A percentile compares a stretch with the other conserved stretches of the same genome.
Evolutionary conservation across 2,329 filamentous ascomycete species (phyloP).

Genomic region (Cyanodermella asteris): DNA sequence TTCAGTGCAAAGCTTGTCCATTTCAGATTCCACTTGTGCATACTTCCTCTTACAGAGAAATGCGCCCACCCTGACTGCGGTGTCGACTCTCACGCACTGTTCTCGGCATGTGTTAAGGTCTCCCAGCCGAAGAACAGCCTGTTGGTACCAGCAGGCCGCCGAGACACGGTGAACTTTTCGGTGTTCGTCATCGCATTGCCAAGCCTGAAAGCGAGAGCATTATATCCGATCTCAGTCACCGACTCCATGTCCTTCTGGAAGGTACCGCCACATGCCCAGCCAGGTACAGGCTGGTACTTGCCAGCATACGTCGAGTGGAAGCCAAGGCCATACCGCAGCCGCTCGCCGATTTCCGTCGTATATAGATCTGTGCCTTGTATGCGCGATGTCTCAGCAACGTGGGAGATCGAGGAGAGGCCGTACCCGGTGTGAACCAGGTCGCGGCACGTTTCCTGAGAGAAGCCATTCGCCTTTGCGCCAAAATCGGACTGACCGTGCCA

Average conservation of each 20-base stretch:
- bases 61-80: too few species aligned
- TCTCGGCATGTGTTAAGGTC: constrained; percentile 7
- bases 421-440: constrained; percentile 12
- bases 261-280: constrained; percentile 8
- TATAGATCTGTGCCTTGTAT: constrained; percentile 12
- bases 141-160: constrained; percentile 8
- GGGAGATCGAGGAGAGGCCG: constrained; percentile 11
- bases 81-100: too few species aligned
- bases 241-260: constrained; percentile 5
- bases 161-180: constrained; percentile 6
- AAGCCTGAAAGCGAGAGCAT: constrained; percentile 9
- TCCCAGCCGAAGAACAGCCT: constrained; percentile 8
- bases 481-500: constrained; percentile 8
- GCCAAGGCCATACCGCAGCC: constrained; percentile 9
- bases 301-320: constrained; percentile 10
- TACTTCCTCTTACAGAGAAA: too few species aligned
- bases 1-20: too few species aligned
- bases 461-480: constrained; percentile 6
- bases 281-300: constrained; percentile 5
- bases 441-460: constrained; percentile 13
- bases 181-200: constrained; percentile 10
- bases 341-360: constrained; percentile 7
- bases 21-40: too few species aligned
- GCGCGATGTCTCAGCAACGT: constrained; percentile 12
- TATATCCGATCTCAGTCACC: constrained; percentile 12